Conservation (phyloP, 306 rosid genomes). For the Dryas drummondii region DNA sequence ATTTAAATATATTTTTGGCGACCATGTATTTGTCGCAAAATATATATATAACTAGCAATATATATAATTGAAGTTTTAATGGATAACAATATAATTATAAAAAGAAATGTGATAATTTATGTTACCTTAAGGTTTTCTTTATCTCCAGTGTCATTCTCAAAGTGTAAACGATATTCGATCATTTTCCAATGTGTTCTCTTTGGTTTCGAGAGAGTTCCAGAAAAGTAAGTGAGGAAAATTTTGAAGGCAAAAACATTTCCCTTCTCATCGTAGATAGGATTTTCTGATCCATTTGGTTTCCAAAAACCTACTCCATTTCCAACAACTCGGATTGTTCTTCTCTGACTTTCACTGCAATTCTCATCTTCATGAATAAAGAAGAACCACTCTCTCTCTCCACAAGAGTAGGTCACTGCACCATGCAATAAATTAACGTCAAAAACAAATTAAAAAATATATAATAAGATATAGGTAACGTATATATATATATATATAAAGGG, state of each 20-base stretch:
- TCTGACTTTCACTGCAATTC: not conserved
- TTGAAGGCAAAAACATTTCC: constrained; percentile 12
- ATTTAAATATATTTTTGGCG: too few relatives aligned
- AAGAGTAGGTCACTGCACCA: constrained; percentile 14
- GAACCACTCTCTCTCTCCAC: constrained; percentile 26
- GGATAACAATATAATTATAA: too few relatives aligned
- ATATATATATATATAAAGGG: too few relatives aligned
- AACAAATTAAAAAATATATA: too few relatives aligned
- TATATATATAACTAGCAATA: too few relatives aligned
- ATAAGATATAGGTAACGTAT: too few relatives aligned
- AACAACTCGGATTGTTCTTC: constrained; percentile 7
- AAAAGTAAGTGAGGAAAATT: constrained; percentile 13
- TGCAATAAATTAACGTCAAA: too few relatives aligned
- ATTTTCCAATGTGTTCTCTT: constrained; percentile 22
- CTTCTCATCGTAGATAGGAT: constrained; percentile 8
- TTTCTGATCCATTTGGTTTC: constrained; percentile 8
- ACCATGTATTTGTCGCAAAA: too few relatives aligned
- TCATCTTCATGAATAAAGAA: constrained; percentile 12
- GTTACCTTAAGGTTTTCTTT: too few relatives aligned
- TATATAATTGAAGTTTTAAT: too few relatives aligned
- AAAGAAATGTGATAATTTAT: too few relatives aligned
- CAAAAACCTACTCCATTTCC: constrained; percentile 24
- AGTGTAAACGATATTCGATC: constrained; percentile 11
- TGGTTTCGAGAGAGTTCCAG: not conserved
- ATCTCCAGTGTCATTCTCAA: not conserved